These are phyloP conservation scores for Russula sp. DNA, from an alignment of 768 basidiomycete species.

Conservation along the genomic window DNA sequence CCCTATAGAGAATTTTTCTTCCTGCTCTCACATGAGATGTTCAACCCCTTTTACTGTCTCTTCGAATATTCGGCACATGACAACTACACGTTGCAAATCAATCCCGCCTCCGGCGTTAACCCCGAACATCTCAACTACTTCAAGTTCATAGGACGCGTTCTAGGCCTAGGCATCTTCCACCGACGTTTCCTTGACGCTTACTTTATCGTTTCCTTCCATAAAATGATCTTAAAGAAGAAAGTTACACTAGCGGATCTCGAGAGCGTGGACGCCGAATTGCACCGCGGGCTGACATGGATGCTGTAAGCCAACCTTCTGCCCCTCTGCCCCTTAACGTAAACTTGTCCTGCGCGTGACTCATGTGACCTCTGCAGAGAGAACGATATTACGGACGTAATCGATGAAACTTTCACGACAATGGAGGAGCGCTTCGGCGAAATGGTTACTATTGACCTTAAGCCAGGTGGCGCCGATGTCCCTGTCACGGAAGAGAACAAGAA, in stretches of 20 bases:
- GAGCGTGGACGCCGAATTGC: slow-evolving; percentile 92
- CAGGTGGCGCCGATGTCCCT: slow-evolving; percentile 75
- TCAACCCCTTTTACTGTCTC: slow-evolving; percentile 99
- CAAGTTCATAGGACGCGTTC: slow-evolving; percentile 96
- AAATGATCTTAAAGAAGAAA: slow-evolving; percentile 99
- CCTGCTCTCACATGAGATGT: slow-evolving; percentile 99
- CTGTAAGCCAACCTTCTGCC: slow-evolving; percentile 49
- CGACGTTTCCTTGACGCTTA: slow-evolving; percentile 98
- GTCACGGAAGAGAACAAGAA: slow-evolving; percentile 99
- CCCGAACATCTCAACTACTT: slow-evolving; percentile 99
- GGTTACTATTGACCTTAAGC: slow-evolving; percentile 91
- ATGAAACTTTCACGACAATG: slow-evolving; percentile 94
- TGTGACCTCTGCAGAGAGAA: slow-evolving; percentile 61
- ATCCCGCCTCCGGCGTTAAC: slow-evolving; percentile 96
- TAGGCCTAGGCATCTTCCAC: slow-evolving; percentile 97
- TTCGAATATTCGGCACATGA: slow-evolving; percentile 99
- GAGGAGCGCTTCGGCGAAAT: slow-evolving; percentile 99
- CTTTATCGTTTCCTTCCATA: slow-evolving; percentile 99
- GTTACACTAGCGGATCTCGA: slow-evolving; percentile 90
- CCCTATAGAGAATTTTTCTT: slow-evolving; percentile 93
- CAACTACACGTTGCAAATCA: slow-evolving; percentile 99
- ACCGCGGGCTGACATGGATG: slow-evolving; percentile 98
- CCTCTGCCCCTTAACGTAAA: slow-evolving; percentile 1
- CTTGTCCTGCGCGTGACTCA: slow-evolving; percentile 17
- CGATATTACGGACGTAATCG: slow-evolving; percentile 96